phyloP scores from a whole-genome alignment of 2,329 filamentous ascomycete species.

The Clarireedia homoeocarpa region DNA sequence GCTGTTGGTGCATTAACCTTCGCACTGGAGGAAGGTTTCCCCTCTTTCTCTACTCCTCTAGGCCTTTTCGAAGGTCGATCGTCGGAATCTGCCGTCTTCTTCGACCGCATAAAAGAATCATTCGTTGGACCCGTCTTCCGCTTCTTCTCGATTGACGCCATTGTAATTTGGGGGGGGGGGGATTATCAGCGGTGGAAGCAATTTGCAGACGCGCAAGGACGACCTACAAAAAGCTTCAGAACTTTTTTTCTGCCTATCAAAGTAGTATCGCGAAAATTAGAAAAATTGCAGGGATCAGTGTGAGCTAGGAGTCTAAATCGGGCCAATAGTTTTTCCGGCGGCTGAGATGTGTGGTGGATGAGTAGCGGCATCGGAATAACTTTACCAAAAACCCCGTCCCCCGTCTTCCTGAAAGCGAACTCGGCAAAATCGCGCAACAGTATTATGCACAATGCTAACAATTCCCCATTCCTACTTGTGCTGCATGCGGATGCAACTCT shows the following conservation, averaged over 20 bases:
- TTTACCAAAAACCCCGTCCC: too few species aligned
- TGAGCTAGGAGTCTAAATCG: neutral
- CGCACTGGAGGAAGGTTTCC: conserved; percentile 14
- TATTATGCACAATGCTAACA: too few species aligned
- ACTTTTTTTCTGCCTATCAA: conserved; percentile 12
- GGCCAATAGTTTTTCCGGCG: neutral
- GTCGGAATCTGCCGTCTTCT: conserved; percentile 20
- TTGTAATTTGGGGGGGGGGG: conserved; percentile 10
- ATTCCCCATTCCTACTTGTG: too few species aligned
- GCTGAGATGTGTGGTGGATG: too few species aligned
- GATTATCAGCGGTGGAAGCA: neutral
- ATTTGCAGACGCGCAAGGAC: neutral
- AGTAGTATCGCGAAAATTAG: neutral
- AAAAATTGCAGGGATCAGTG: conserved; percentile 1
- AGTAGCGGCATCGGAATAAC: too few species aligned
- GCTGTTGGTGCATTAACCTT: conserved; percentile 21
- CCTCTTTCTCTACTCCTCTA: conserved; percentile 22
- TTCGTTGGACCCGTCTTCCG: conserved; percentile 28
- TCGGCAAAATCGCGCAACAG: too few species aligned
- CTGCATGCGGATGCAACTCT: too few species aligned
- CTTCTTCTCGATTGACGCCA: conserved; percentile 30
- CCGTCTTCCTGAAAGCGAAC: too few species aligned
- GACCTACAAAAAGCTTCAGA: conserved; percentile 4
- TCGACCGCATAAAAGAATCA: conserved; percentile 27
- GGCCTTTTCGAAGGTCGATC: conserved; percentile 25